phyloP scores from a whole-genome alignment of 352 stramenopile species.

The Phytophthora cajani region DNA sequence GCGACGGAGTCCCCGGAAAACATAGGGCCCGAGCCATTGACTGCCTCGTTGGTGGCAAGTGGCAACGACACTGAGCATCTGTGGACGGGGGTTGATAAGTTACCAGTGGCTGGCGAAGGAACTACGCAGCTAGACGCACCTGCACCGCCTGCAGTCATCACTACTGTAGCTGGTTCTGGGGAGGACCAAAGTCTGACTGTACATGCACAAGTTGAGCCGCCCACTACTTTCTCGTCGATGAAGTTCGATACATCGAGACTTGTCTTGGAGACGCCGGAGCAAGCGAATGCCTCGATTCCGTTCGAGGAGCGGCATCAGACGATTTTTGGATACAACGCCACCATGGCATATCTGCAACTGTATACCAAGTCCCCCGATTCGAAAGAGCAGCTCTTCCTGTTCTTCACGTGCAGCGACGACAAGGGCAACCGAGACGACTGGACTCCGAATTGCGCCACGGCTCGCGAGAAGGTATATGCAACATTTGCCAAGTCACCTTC shows the following conservation, averaged over 20 bases:
- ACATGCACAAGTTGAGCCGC: not conserved
- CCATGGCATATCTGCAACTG: slow-evolving; percentile 51
- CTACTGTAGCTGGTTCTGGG: not conserved
- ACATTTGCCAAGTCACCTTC: slow-evolving; percentile 61
- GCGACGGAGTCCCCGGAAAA: slow-evolving; percentile 8
- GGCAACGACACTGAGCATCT: slow-evolving; percentile 10
- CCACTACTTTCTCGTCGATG: slow-evolving; percentile 16
- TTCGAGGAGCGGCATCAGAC: slow-evolving; percentile 55
- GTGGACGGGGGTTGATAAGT: slow-evolving; percentile 32
- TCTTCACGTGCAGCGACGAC: slow-evolving; percentile 71
- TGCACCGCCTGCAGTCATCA: not conserved
- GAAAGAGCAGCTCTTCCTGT: slow-evolving; percentile 63
- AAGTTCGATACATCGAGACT: slow-evolving; percentile 40
- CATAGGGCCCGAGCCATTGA: slow-evolving; percentile 13
- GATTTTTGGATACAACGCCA: slow-evolving; percentile 59
- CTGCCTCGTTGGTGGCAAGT: not conserved
- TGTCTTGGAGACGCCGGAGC: slow-evolving; percentile 13
- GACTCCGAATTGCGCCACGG: slow-evolving; percentile 50
- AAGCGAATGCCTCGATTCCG: slow-evolving; percentile 20
- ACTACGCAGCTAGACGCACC: not conserved
- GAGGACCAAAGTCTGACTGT: not conserved
- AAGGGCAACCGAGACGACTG: slow-evolving; percentile 55
- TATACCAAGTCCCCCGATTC: slow-evolving; percentile 36
- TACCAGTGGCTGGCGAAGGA: slow-evolving; percentile 19
- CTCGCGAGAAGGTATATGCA: slow-evolving; percentile 58